Conservation (phyloP, 176 grass and related monocot species). For the Miscanthus lutarioriparius region DNA sequence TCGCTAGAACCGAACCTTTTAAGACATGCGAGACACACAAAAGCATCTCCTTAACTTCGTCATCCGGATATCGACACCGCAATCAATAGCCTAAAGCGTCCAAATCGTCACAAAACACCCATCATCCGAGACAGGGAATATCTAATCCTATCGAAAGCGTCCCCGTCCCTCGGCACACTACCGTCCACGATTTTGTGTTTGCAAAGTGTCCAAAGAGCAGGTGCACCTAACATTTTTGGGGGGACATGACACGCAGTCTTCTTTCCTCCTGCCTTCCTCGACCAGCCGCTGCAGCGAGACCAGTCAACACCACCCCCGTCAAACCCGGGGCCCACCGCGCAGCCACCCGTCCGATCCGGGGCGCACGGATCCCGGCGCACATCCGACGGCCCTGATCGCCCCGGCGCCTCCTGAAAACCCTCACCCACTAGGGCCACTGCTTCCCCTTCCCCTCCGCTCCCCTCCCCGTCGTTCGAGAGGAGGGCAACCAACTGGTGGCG, state of each 20-base stretch:
- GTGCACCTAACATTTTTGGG: constrained; percentile 51
- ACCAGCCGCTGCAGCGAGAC: background rate
- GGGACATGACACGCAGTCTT: background rate
- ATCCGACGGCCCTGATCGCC: background rate
- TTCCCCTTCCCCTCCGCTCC: background rate
- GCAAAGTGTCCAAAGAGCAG: constrained; percentile 34
- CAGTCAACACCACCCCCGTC: constrained; percentile 49
- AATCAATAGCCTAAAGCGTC: background rate
- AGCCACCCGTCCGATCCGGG: background rate
- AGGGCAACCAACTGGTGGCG: constrained; percentile 4
- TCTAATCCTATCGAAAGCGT: background rate
- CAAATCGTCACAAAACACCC: background rate
- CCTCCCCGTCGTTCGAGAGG: background rate
- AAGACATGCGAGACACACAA: background rate
- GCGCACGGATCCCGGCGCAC: background rate
- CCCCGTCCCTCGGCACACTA: no score
- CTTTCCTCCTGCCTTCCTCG: background rate
- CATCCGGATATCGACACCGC: background rate
- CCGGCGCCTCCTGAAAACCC: constrained; percentile 48
- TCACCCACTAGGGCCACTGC: constrained; percentile 30
- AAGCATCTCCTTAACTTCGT: background rate
- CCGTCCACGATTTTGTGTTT: background rate
- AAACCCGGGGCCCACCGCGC: constrained; percentile 26
- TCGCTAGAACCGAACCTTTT: background rate
- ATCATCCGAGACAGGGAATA: background rate